Evolutionary conservation across 306 rosid species (phyloP).

Genomic region (Cicer judaicum): DNA sequence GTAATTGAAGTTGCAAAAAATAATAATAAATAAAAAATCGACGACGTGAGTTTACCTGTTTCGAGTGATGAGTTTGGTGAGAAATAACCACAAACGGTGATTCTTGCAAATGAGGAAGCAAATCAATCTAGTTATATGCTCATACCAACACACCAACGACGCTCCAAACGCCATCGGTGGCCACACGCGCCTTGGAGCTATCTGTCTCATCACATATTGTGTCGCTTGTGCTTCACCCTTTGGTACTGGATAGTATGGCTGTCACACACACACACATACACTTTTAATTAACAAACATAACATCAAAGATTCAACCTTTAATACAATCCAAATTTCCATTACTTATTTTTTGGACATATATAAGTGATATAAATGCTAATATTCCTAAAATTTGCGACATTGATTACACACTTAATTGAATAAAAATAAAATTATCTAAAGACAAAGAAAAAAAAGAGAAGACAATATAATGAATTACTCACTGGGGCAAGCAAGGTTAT

Average conservation of each 20-base stretch:
- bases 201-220: slow-evolving; percentile 79
- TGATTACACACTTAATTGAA: no score
- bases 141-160: slow-evolving; percentile 91
- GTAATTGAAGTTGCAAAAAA: neutral
- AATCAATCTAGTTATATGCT: slow-evolving; percentile 79
- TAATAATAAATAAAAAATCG: neutral
- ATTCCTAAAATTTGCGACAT: no score
- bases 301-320: neutral
- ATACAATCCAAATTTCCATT: no score
- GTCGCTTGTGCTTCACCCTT: slow-evolving; percentile 69
- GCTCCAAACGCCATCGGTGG: slow-evolving; percentile 78
- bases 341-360: no score
- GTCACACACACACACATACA: neutral
- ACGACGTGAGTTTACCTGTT: slow-evolving; percentile 66
- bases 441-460: no score
- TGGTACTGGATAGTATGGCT: slow-evolving; percentile 56
- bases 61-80: slow-evolving; percentile 74
- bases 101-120: slow-evolving; percentile 90
- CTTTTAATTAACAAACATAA: neutral
- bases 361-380: no score
- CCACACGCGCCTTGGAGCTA: slow-evolving; percentile 94
- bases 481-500: slow-evolving; percentile 92
- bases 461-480: slow-evolving; percentile 17
- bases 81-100: slow-evolving; percentile 84
- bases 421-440: no score